Base-by-base conservation (phyloP, 768 basidiomycete species). In the Lactarius hatsudake region DNA sequence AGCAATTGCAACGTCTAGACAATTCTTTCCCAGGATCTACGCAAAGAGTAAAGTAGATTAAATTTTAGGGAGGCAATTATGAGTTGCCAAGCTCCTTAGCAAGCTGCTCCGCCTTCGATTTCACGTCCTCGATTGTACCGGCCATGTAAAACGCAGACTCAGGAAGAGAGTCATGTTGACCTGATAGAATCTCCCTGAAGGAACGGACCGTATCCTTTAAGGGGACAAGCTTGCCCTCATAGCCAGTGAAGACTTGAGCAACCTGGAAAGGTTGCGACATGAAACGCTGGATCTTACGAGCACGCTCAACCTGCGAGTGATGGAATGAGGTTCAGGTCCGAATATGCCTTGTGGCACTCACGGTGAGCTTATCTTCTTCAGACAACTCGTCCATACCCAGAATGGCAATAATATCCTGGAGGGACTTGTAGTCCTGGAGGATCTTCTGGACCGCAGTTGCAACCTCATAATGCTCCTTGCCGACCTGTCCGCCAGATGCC, bases 251-350 rank as follows among this genome's bases (percentile, higher is more conserved):
- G 80, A 97, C 95, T 83, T 98, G 94, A 65, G 96, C 97, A 78
- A 98, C 96, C 78, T 93, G 92, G 94, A 99, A 99, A 71, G 97
- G 97, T 82, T 99, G 96, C 73, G 95, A 98, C 97, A 99, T 98
- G 93, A 98, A 98, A 84, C 94, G 91, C 79, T 94, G 94, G 76
- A 98, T 95, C 84, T 97, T 97, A 79, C 95, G 93, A 70, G 94
- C 96, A 80, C 95, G 94, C 82, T 96, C 93, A 82, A 97, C 95
- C 89, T 91, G 66, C 10, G 58, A 73, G 63, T 40, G 10, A 66
- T 51, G 12, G n/a, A 55, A 54, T 45, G n/a, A 67, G 38, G 36
- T 59, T 23, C 55, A 36, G 34, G 57, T 36, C 61, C 23, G 17
- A 42, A 10, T 2, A 53, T 8, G 6, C 38, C 36, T 15, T 2